phyloP scores from a whole-genome alignment of 129 eudicot genomes.

The Tanacetum coccineum region DNA sequence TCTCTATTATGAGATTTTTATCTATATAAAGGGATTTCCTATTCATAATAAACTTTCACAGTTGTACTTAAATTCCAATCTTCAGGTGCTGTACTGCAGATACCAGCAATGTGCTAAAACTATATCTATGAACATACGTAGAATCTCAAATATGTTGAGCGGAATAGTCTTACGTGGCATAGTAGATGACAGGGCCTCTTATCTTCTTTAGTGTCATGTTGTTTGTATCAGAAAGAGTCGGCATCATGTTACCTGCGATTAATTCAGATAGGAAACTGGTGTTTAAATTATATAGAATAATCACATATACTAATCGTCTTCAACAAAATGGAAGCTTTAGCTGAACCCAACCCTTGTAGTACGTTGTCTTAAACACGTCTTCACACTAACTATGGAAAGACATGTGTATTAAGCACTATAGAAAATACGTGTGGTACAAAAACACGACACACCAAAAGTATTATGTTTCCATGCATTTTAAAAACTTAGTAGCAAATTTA shows the following conservation, averaged over 20 bases:
- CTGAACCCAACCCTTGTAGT: background rate
- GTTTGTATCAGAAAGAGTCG: conserved; percentile 46
- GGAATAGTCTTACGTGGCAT: conserved; percentile 67
- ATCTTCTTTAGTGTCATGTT: conserved; percentile 44
- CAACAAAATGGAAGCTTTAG: background rate
- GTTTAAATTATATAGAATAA: background rate
- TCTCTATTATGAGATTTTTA: background rate
- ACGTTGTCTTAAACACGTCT: background rate
- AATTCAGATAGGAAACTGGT: conserved; percentile 5
- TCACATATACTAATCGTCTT: background rate
- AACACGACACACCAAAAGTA: no score
- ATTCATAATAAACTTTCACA: background rate
- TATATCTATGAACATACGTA: conserved; percentile 4
- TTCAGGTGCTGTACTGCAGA: background rate
- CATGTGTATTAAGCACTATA: background rate
- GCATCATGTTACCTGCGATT: conserved; percentile 42
- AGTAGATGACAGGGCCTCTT: conserved; percentile 58
- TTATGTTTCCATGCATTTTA: no score
- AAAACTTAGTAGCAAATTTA: no score
- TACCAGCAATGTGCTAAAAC: background rate
- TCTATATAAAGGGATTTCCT: background rate
- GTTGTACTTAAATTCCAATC: background rate
- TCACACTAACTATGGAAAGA: background rate
- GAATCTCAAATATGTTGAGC: conserved; percentile 2
- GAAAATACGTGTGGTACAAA: background rate